Percentiles rank a stretch among this genome's conserved stretches.
phyloP scores from a whole-genome alignment of 2,329 filamentous ascomycete genomes.

The Colletotrichum cuscutae region DNA sequence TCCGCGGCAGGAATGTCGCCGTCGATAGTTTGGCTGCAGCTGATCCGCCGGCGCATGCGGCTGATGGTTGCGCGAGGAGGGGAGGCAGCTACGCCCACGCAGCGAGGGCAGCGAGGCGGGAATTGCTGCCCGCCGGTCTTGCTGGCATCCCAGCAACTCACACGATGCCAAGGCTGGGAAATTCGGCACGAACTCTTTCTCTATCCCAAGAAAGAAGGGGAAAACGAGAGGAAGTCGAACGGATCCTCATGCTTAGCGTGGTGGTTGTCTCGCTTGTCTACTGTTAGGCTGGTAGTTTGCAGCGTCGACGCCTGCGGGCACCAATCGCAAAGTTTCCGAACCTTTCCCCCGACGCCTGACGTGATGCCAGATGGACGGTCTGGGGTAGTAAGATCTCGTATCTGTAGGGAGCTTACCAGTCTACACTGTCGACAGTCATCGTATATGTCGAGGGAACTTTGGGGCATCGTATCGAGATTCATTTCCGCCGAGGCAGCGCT shows the following conservation, averaged over 20 bases:
- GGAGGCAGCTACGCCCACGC: neutral
- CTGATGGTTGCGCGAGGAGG: neutral
- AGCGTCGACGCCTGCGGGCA: slow-evolving; percentile 17
- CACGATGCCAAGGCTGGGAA: neutral
- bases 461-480: neutral
- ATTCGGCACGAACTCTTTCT: neutral
- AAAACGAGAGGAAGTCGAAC: neutral
- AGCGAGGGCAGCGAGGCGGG: neutral
- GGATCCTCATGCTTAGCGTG: slow-evolving; percentile 1
- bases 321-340: slow-evolving; percentile 6
- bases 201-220: neutral
- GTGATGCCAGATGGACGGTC: neutral
- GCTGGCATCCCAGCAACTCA: neutral
- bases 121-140: neutral
- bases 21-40: neutral
- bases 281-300: neutral
- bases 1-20: slow-evolving; percentile 15
- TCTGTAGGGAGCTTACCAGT: slow-evolving; percentile 3
- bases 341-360: neutral
- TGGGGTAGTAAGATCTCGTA: slow-evolving; percentile 21
- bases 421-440: neutral
- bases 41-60: slow-evolving; percentile 22
- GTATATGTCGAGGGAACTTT: neutral
- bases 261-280: neutral
- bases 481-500: neutral